Percentiles rank a stretch among this genome's conserved stretches.
phyloP scores from a whole-genome alignment of 2,329 filamentous ascomycete species.

The Cercospora zeae-maydis region DNA sequence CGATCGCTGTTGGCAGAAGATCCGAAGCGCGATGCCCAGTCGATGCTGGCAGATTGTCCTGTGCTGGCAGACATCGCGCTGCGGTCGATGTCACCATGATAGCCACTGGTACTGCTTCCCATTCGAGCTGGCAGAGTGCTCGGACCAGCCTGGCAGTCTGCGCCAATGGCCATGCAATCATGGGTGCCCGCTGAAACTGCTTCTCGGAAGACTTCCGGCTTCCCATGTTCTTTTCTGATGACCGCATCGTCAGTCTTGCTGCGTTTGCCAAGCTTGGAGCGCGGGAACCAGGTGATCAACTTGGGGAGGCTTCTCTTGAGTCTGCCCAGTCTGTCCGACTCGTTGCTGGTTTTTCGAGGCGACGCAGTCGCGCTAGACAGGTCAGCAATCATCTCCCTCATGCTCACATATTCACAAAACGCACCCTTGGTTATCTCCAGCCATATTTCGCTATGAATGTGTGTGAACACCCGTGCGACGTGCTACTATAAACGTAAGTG shows the following conservation, averaged over 20 bases:
- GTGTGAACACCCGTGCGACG: not conserved
- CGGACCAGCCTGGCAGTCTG: not conserved
- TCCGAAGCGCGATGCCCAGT: not conserved
- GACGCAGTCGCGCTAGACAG: not conserved
- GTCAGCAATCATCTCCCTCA: not conserved
- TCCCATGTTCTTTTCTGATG: not conserved
- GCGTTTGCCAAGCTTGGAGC: not conserved
- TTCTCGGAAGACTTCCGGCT: not conserved
- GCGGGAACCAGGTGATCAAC: not conserved
- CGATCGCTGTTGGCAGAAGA: not conserved
- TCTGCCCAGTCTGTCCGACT: not conserved
- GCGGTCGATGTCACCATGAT: not conserved
- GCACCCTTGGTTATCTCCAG: conserved; percentile 2
- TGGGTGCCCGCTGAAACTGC: not conserved
- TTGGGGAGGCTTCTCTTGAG: conserved; percentile 2
- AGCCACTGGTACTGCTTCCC: not conserved
- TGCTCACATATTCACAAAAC: not conserved
- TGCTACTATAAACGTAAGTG: not conserved
- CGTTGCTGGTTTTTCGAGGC: not conserved
- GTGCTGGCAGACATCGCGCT: not conserved
- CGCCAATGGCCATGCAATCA: not conserved
- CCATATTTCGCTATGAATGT: conserved; percentile 2
- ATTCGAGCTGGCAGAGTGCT: not conserved
- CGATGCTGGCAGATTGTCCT: conserved; percentile 2
- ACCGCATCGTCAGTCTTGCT: conserved; percentile 5